These are phyloP conservation scores for Coniferiporia weirii DNA, from an alignment of 1,284 basidiomycete species.

Conservation along the genomic window DNA sequence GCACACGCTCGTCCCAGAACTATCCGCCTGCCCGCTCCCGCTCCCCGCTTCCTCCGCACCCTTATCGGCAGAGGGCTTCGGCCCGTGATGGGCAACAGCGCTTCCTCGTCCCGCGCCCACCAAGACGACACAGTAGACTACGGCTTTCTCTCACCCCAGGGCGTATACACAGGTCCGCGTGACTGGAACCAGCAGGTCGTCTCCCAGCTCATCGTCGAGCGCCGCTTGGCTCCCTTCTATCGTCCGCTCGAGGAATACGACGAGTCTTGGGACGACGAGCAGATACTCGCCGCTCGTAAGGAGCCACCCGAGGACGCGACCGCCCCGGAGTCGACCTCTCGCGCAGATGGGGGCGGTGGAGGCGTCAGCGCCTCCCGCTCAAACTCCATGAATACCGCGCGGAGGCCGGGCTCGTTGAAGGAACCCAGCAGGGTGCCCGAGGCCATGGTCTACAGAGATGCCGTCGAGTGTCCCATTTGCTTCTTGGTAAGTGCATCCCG, in stretches of 20 bases:
- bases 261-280: conserved; percentile 79
- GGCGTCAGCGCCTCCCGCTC: conserved; percentile 24
- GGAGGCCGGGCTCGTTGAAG: conserved; percentile 46
- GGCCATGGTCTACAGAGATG: conserved; percentile 75
- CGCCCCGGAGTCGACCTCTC: conserved; percentile 25
- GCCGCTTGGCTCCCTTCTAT: conserved; percentile 93
- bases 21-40: conserved; percentile 16
- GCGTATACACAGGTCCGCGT: conserved; percentile 80
- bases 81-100: conserved; percentile 66
- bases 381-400: conserved; percentile 31
- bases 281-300: conserved; percentile 73
- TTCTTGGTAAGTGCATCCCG: conserved; percentile 73
- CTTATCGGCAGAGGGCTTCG: conserved; percentile 8
- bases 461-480: conserved; percentile 98
- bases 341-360: conserved; percentile 24
- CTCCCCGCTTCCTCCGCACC: conserved; percentile 14
- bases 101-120: conserved; percentile 63
- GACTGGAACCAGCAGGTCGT: conserved; percentile 92
- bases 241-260: conserved; percentile 92
- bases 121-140: conserved; percentile 78
- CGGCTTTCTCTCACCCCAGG: conserved; percentile 83
- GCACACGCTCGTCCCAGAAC: conserved; percentile 17
- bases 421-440: conserved; percentile 61
- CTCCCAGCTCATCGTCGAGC: conserved; percentile 80
- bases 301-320: conserved; percentile 44